Conservation (phyloP, 257 asterid species). For the Solanum pimpinellifolium region DNA sequence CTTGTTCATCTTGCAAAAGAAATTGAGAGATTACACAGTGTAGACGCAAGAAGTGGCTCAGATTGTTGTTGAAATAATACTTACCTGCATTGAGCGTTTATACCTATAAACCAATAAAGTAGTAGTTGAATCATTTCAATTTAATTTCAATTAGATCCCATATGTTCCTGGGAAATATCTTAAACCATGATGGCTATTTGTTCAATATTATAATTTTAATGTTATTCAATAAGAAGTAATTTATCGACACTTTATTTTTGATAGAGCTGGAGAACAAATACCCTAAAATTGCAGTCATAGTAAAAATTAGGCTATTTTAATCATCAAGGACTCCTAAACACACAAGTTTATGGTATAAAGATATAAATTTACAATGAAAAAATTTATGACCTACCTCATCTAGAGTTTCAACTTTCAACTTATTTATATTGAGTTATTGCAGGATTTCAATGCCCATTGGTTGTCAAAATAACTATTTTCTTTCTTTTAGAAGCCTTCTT, state of each 20-base stretch:
- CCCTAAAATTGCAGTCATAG: not conserved
- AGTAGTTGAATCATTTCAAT: not conserved
- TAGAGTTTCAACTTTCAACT: not conserved
- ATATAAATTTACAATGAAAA: too few species aligned
- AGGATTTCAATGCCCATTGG: not conserved
- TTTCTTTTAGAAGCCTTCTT: not conserved
- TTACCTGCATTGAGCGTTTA: not conserved
- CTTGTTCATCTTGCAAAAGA: not conserved
- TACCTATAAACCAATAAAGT: too few species aligned
- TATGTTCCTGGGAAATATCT: not conserved
- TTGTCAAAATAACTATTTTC: not conserved
- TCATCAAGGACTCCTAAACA: not conserved
- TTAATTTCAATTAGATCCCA: not conserved
- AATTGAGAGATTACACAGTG: too few species aligned
- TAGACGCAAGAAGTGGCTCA: not conserved
- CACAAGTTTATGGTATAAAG: not conserved
- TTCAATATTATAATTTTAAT: not conserved
- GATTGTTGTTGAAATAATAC: not conserved
- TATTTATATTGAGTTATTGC: not conserved
- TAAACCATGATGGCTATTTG: too few species aligned
- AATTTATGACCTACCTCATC: not conserved
- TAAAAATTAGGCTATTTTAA: not conserved
- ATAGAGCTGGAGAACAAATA: not conserved
- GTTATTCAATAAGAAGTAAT: not conserved
- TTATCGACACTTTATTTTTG: not conserved